Evolutionary conservation across 2,329 filamentous ascomycete genomes (phyloP).

Genomic region (Pseudogymnoascus sp.): DNA sequence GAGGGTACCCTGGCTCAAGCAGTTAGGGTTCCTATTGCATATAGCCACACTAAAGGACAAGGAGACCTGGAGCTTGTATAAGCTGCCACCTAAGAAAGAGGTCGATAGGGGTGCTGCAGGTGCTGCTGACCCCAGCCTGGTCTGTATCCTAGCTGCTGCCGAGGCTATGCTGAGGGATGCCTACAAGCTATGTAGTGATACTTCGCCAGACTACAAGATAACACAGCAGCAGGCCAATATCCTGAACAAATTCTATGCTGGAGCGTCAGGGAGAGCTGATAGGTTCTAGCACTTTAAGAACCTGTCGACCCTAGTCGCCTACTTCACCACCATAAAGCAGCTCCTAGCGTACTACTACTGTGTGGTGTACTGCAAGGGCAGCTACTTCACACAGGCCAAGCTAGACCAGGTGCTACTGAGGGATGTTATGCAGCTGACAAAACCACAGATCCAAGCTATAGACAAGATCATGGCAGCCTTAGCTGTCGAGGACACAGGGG

Average conservation of each 20-base stretch:
- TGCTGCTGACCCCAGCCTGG: constrained; percentile 11
- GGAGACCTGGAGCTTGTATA: constrained; percentile 14
- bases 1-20: constrained; percentile 14
- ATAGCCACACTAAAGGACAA: constrained; percentile 10
- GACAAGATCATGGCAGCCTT: constrained; percentile 11
- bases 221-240: constrained; percentile 15
- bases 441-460: not conserved
- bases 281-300: constrained; percentile 15
- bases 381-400: not conserved
- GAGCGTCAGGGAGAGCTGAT: constrained; percentile 3
- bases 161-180: constrained; percentile 13
- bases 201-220: constrained; percentile 13
- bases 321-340: constrained; percentile 16
- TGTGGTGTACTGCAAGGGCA: constrained; percentile 3
- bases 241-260: constrained; percentile 14
- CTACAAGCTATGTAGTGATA: constrained; percentile 14
- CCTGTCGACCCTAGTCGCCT: constrained; percentile 11
- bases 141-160: constrained; percentile 12
- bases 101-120: not conserved
- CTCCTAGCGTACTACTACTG: constrained; percentile 15
- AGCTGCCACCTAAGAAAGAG: constrained; percentile 13
- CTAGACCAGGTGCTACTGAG: not conserved
- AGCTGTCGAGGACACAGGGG: not conserved
- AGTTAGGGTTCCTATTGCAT: constrained; percentile 9
- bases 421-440: not conserved